Base-by-base conservation (phyloP, 345 rosid species). In the Ceriops tagal region DNA sequence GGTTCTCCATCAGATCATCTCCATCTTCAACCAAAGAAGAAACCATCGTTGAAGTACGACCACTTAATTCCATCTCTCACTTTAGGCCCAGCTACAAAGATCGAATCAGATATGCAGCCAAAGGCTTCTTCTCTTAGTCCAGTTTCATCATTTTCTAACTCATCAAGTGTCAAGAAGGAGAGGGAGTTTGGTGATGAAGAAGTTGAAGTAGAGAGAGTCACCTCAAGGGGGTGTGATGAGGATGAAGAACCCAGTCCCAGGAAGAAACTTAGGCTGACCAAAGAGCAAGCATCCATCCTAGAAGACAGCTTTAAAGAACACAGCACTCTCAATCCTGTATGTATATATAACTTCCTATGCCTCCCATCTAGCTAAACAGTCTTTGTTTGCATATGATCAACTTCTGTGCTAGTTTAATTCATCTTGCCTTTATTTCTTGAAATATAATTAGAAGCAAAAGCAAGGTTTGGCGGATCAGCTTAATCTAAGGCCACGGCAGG, bases 401-500 rank as follows among this genome's bases (percentile, higher is more conserved):
- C 49, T 43, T 43, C 18, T 15, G 18, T 43, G 3, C 15, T 43
- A 15, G 49, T 11, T 11, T 43, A 13, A 43, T 43, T 43, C 49
- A 43, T 43, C 18, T 43, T 15, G 4, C 4, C 18, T 11, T 11
- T 43, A 43, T 43, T 43, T 43, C 49, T 43, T 43, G 49, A 13
- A 63, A 63, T 21, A 24, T 43, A 20, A 19, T 39, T 30, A 65
- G 59, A 65, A 65, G 43, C 69, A 52, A 52, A 65, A 65, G 47
- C 69, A 47, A 6, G 69, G 47, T 8, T 21, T 65, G 39, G 69
- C 69, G 19, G 31, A 65, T 22, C 69, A 53, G 46, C 39, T 65
- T 20, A 65, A 65, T 32, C 69, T 65, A 4, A 53, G 43, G 9
- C 69, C 69, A 18, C 58, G 69, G 2, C 59, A 65, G 53, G 69